Conservation (phyloP, 139 green algal genomes). For the Chlamydomonas schloesseri region DNA sequence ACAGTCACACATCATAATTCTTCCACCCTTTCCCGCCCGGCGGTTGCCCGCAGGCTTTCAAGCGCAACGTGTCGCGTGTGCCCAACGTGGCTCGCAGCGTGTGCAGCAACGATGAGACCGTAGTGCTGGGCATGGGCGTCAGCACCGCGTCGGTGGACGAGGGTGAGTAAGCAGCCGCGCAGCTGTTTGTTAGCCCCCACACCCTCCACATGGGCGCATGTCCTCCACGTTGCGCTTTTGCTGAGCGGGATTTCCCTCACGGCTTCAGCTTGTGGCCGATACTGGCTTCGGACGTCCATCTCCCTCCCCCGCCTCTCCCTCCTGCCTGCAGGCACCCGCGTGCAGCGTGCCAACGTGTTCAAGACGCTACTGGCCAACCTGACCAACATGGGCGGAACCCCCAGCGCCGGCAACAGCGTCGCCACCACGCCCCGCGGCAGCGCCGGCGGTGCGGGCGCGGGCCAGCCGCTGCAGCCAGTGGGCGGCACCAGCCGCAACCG, state of each 20-base stretch:
- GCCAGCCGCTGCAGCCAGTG: not conserved
- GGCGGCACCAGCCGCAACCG: not conserved
- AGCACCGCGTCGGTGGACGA: slow-evolving; percentile 21
- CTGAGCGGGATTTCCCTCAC: too few species aligned
- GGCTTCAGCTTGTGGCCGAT: too few species aligned
- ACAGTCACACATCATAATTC: too few species aligned
- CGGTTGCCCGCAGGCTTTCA: slow-evolving; percentile 32
- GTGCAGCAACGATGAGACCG: slow-evolving; percentile 22
- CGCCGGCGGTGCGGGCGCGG: not conserved
- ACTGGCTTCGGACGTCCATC: too few species aligned
- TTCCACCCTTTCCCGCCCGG: too few species aligned
- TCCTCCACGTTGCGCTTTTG: too few species aligned
- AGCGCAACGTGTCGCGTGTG: not conserved
- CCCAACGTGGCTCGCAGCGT: not conserved
- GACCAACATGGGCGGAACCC: not conserved
- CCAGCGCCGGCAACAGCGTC: not conserved
- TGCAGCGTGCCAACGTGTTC: slow-evolving; percentile 16
- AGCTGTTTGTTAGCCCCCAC: too few species aligned
- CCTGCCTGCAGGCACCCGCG: not conserved
- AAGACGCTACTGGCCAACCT: slow-evolving; percentile 32
- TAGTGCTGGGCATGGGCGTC: not conserved
- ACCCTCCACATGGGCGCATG: too few species aligned
- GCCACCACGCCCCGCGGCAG: slow-evolving; percentile 11
- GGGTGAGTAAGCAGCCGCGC: not conserved
- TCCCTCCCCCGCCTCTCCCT: too few species aligned